Evolutionary conservation across 2,329 filamentous ascomycete genomes (phyloP).

Genomic region (Dactylonectria macrodidyma): DNA sequence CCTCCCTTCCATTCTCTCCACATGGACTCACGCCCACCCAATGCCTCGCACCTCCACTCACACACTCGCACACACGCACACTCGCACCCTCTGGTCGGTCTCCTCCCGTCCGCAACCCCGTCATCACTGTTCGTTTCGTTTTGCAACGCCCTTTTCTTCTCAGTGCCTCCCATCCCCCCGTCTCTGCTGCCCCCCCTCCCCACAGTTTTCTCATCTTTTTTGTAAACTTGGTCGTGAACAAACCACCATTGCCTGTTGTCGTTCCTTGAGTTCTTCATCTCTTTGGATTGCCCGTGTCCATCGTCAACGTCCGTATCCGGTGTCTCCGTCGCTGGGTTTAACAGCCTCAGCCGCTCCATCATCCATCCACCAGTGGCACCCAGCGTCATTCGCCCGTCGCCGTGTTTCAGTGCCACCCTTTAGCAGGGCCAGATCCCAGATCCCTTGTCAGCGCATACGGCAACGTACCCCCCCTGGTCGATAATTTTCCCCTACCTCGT

Average conservation of each 20-base stretch:
- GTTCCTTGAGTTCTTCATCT: constrained; percentile 38
- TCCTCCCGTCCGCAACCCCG: constrained; percentile 32
- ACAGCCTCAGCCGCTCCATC: constrained; percentile 48
- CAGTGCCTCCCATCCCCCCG: constrained; percentile 17
- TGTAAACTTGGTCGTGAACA: constrained; percentile 15
- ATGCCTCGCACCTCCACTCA: constrained; percentile 41
- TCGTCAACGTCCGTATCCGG: constrained; percentile 42
- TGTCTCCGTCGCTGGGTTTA: constrained; percentile 45
- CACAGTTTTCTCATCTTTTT: constrained; percentile 19
- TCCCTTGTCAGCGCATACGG: constrained; percentile 51
- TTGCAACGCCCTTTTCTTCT: constrained; percentile 41
- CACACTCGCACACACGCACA: constrained; percentile 33
- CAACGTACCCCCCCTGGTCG: constrained; percentile 49
- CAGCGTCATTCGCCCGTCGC: constrained; percentile 48
- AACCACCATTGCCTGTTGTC: constrained; percentile 28
- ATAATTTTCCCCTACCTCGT: constrained; percentile 50
- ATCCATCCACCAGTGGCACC: constrained; percentile 44
- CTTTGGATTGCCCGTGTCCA: constrained; percentile 14
- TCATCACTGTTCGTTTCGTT: constrained; percentile 38
- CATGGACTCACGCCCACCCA: constrained; percentile 44
- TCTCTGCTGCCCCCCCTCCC: constrained; percentile 21
- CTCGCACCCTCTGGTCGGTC: constrained; percentile 34
- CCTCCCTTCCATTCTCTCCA: constrained; percentile 50
- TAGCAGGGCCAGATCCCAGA: constrained; percentile 49
- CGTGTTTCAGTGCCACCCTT: constrained; percentile 51